Percentiles rank a stretch among this genome's conserved stretches.
These are phyloP conservation scores for Rossbeevera mucosa DNA, from an alignment of 768 basidiomycete species.

Conservation along the genomic window DNA sequence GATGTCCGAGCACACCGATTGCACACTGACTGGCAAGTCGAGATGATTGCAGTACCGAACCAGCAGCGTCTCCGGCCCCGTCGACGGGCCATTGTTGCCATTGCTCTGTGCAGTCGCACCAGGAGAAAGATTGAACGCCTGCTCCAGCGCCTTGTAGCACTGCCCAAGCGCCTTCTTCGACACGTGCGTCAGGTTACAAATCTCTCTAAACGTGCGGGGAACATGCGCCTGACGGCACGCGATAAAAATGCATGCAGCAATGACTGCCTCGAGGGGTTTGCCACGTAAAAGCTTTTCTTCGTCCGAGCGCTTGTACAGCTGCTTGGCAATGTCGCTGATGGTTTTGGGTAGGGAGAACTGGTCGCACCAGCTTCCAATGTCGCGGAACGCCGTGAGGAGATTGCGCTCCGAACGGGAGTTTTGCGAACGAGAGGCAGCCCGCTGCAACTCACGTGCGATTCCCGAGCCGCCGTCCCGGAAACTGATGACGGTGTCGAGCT, in stretches of 20 bases:
- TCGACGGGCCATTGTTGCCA: slow-evolving; percentile 36
- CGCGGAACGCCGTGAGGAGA: slow-evolving; percentile 82
- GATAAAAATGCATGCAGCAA: slow-evolving; percentile 97
- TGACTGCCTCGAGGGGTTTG: slow-evolving; percentile 88
- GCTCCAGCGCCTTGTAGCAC: slow-evolving; percentile 85
- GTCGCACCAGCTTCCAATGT: slow-evolving; percentile 93
- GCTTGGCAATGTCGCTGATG: slow-evolving; percentile 94
- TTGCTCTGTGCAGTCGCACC: slow-evolving; percentile 61
- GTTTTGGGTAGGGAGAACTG: slow-evolving; percentile 91
- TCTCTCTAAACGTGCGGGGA: slow-evolving; percentile 94
- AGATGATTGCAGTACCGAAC: slow-evolving; percentile 94
- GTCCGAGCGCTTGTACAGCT: slow-evolving; percentile 94
- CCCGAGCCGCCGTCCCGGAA: slow-evolving; percentile 95
- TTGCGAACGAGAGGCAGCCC: slow-evolving; percentile 64
- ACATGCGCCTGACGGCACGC: slow-evolving; percentile 94
- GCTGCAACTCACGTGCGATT: slow-evolving; percentile 85
- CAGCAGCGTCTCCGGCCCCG: slow-evolving; percentile 81
- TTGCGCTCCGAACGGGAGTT: slow-evolving; percentile 79
- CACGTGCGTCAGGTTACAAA: slow-evolving; percentile 88
- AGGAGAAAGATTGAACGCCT: slow-evolving; percentile 84
- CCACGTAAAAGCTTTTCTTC: slow-evolving; percentile 91
- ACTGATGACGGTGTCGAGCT: slow-evolving; percentile 91
- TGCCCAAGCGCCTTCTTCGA: slow-evolving; percentile 94
- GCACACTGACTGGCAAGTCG: slow-evolving; percentile 76
- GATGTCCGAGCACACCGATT: slow-evolving; percentile 79